These are phyloP conservation scores for Gossypium longicalyx DNA, from an alignment of 345 rosid genomes.

Conservation along the genomic window DNA sequence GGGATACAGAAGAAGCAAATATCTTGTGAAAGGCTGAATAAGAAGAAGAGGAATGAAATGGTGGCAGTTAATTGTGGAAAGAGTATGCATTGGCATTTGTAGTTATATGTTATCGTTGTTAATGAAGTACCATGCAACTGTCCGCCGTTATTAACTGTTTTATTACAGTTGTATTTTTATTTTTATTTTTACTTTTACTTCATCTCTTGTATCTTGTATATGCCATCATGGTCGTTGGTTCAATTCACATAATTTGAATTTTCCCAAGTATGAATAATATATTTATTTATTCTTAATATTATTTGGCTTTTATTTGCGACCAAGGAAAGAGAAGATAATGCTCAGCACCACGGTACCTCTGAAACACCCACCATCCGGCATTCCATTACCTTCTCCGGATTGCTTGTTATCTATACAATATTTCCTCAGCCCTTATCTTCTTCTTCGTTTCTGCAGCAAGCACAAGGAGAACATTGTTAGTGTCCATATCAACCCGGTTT, in stretches of 20 bases:
- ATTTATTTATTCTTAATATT: neutral
- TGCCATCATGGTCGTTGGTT: too few relatives aligned
- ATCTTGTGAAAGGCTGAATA: neutral
- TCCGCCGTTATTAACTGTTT: neutral
- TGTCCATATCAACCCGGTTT: slow-evolving; percentile 19
- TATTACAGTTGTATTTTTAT: neutral
- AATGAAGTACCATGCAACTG: neutral
- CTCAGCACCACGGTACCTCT: slow-evolving; percentile 10
- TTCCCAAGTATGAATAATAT: too few relatives aligned
- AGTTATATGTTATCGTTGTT: neutral
- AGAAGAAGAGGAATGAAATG: neutral
- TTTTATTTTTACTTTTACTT: neutral
- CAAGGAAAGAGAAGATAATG: slow-evolving; percentile 7
- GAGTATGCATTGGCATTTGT: neutral
- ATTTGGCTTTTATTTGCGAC: neutral
- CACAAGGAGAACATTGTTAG: slow-evolving; percentile 32
- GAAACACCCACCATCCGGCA: slow-evolving; percentile 24
- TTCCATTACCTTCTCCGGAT: slow-evolving; percentile 18
- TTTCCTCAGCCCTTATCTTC: slow-evolving; percentile 16
- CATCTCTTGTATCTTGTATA: neutral
- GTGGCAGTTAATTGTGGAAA: neutral
- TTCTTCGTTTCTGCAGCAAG: neutral
- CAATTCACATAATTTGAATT: neutral
- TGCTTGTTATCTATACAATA: slow-evolving; percentile 17
- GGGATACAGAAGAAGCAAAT: neutral